These are phyloP conservation scores for Microbotryum lychnidis-dioicae DNA, from an alignment of 1,284 basidiomycete genomes.

Conservation along the genomic window DNA sequence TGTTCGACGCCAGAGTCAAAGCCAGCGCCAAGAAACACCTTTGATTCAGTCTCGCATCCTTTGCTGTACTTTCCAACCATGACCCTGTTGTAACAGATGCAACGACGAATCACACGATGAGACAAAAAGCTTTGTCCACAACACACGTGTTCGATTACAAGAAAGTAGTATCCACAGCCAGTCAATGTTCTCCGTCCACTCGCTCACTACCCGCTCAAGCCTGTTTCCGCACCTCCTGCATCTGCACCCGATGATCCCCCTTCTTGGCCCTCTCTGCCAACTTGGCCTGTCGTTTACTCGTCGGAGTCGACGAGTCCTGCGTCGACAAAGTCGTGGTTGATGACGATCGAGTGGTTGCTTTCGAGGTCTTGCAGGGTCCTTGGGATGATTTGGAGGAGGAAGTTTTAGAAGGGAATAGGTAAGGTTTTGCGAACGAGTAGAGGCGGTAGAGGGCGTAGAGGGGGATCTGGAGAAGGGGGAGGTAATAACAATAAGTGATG, in stretches of 20 bases:
- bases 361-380: conserved; percentile 11
- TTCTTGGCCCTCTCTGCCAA: conserved; percentile 11
- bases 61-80: no score
- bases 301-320: conserved; percentile 11
- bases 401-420: conserved; percentile 35
- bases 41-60: conserved; percentile 39
- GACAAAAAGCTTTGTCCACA: no score
- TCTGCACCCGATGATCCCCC: conserved; percentile 25
- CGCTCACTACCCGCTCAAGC: no score
- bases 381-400: conserved; percentile 18
- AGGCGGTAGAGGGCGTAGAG: conserved; percentile 37
- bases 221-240: background rate
- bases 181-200: no score
- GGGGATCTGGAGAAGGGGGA: conserved; percentile 35
- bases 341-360: background rate
- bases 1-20: conserved; percentile 73
- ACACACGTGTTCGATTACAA: no score
- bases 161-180: no score
- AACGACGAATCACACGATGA: no score
- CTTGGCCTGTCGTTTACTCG: conserved; percentile 27
- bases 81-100: no score
- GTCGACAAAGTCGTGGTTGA: background rate
- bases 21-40: conserved; percentile 79
- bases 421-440: conserved; percentile 24
- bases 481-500: background rate